Evolutionary conservation across 208 protist species (phyloP), one percentile per base, ranked within the genome.

Genomic region (Porcisia hertigi): DNA sequence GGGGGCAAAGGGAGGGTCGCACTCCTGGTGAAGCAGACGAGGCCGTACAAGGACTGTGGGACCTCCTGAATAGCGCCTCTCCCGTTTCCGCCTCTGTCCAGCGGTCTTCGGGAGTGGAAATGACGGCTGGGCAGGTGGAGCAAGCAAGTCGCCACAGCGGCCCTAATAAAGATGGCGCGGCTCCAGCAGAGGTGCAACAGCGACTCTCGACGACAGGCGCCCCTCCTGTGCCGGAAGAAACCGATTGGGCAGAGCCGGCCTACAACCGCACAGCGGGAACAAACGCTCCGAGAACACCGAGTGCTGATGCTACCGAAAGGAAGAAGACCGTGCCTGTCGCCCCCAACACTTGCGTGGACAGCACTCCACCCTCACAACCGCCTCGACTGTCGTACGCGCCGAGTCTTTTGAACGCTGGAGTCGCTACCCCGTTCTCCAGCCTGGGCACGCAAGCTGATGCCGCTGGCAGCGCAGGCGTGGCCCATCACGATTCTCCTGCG

Each of bases 11-110:
- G 9, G 25, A 8, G 3, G 66, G n/a, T 11, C 4, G 47, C 23
- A 43, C n/a, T 18, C 12, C 3, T 3, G 30, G 25, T 16, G 14
- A n/a, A 16, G 53, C 23, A 43, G 58, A 73, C 45, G 58, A 75
- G 14, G 58, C 71, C n/a, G 71, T 66, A n/a, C 71, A 75, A 23
- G 25, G 2, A 4, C 71, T 75, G 16, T 75, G 57, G 20, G 41
- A 64, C 45, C n/a, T 75, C 14, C 57, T 75, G 20, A 63, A 53
- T 55, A 23, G 16, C 34, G 55, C 16, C 25, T 41, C 66, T 11
- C 39, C 30, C 47, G 14, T 8, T n/a, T 14, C 30, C 18, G 11
- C 62, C 41, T 49, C 41, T 20, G 41, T 7, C 9, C 41, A 34
- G 8, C 20, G 25, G 23, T 12, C 39, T 16, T 2, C 41, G 20